These are phyloP conservation scores for Odontarrhena argentea DNA, from an alignment of 345 rosid species.

Conservation along the genomic window DNA sequence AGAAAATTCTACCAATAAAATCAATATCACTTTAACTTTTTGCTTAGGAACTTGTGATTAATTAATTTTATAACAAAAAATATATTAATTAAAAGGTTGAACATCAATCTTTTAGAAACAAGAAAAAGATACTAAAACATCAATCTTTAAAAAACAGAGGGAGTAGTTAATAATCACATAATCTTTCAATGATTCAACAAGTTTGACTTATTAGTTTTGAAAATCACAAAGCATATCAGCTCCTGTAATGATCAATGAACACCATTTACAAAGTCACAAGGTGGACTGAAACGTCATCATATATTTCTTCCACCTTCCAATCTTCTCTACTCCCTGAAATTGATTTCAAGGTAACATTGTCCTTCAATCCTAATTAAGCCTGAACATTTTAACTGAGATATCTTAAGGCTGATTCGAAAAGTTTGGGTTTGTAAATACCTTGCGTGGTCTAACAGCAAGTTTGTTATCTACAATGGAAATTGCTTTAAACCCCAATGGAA, in stretches of 20 bases:
- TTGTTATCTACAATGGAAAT: constrained; percentile 65
- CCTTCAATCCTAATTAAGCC: neutral
- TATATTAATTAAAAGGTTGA: no score
- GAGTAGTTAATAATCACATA: no score
- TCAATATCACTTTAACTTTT: no score
- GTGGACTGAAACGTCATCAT: constrained; percentile 6
- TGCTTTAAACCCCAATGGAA: constrained; percentile 69
- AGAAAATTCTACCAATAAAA: no score
- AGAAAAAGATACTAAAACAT: no score
- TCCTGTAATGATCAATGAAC: constrained; percentile 13
- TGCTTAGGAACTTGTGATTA: no score
- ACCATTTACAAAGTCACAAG: constrained; percentile 19
- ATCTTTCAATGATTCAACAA: neutral
- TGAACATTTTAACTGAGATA: neutral
- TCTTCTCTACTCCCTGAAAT: constrained; percentile 78
- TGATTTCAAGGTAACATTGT: constrained; percentile 10
- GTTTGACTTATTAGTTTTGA: neutral
- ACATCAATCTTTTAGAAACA: no score
- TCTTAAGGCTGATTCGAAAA: neutral
- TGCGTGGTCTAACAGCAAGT: constrained; percentile 59
- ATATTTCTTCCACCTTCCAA: constrained; percentile 82
- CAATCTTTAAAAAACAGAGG: no score
- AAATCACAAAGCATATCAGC: constrained; percentile 17
- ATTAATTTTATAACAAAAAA: no score
- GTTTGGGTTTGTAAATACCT: constrained; percentile 43